phyloP scores from a whole-genome alignment of 2,329 filamentous ascomycete genomes.

The Gremmenia infestans region DNA sequence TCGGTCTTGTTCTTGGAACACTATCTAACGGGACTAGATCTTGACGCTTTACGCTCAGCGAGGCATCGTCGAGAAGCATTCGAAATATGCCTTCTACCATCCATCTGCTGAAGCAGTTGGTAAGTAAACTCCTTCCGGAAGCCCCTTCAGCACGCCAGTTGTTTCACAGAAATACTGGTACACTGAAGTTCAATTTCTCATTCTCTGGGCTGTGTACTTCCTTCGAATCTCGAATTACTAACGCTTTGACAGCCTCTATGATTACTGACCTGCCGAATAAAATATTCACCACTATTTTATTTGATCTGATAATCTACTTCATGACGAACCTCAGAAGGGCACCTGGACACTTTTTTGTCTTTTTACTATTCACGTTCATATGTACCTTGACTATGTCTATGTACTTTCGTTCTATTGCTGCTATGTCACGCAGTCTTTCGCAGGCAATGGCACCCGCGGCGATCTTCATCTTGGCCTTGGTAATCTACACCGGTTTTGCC shows the following conservation, averaged over 20 bases:
- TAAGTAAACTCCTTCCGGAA: neutral
- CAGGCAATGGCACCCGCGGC: conserved; percentile 58
- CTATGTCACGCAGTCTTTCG: conserved; percentile 64
- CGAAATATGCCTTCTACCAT: conserved; percentile 83
- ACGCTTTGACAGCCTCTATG: conserved; percentile 60
- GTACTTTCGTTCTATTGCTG: conserved; percentile 77
- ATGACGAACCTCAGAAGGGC: conserved; percentile 75
- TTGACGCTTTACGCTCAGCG: conserved; percentile 76
- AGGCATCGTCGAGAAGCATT: conserved; percentile 86
- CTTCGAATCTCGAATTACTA: neutral
- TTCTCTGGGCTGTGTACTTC: too few species aligned
- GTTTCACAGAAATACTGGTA: too few species aligned
- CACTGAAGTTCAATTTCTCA: too few species aligned
- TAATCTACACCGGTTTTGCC: conserved; percentile 37
- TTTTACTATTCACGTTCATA: conserved; percentile 37
- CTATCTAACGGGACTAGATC: conserved; percentile 45
- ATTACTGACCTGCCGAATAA: conserved; percentile 83
- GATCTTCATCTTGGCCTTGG: conserved; percentile 36
- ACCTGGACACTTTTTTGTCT: conserved; percentile 79
- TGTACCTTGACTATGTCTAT: conserved; percentile 60
- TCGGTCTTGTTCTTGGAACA: neutral
- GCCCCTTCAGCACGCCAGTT: too few species aligned
- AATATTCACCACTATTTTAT: conserved; percentile 53
- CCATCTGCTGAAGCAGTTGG: conserved; percentile 79
- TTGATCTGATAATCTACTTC: conserved; percentile 82